Base-by-base conservation (phyloP, 2,329 filamentous ascomycete genomes). In the Beauveria caledonica region DNA sequence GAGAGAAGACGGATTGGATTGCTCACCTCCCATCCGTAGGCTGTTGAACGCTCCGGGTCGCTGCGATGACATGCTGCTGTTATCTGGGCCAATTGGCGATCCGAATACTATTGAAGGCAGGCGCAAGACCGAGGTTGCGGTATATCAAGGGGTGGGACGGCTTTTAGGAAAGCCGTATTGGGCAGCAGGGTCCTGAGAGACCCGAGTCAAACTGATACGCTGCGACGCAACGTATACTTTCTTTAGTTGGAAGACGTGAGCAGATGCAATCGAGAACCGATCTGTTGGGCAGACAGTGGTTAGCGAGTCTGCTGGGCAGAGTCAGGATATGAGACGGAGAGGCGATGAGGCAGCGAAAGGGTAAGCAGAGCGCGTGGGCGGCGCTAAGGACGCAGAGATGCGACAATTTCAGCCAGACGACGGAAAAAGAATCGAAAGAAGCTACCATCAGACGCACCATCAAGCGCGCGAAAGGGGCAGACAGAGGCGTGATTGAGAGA, bases 11-110 rank as follows among this genome's bases (percentile, higher is more conserved):
- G 64, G 44, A 66, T 64, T 51, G 65, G 60, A 60, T 29, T 53
- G 25, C 55, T 87, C 83, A 97, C 93, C 94, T 86, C 93, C 94
- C 92, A 97, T 97, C 80, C 93, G 90, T 81, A 97, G 74, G 70
- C 78, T 83, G 72, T 82, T 84, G 79, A 97, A 96, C 73, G 91
- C 88, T 82, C 90, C 89, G 76, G 92, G 89, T 81, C 92, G 85
- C 80, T 88, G 94, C 78, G 92, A 88, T 82, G 90, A 92, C 92
- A 96, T 96, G 61, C 65, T 73, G 65, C 64, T 64, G 58, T 48
- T 61, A 36, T 59, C 3, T 49, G 5, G 29, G 36, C 57, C 51
- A 56, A 48, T 62, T 61, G 61, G 45, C 56, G 39, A 44, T 36
- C 56, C 39, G 44, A 33, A 49, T 60, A 53, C 50, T 55, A 62